Evolutionary conservation across 148 eudicot genomes (phyloP), one percentile per base, ranked within the genome.

Genomic region (Salicornia ramosissima): DNA sequence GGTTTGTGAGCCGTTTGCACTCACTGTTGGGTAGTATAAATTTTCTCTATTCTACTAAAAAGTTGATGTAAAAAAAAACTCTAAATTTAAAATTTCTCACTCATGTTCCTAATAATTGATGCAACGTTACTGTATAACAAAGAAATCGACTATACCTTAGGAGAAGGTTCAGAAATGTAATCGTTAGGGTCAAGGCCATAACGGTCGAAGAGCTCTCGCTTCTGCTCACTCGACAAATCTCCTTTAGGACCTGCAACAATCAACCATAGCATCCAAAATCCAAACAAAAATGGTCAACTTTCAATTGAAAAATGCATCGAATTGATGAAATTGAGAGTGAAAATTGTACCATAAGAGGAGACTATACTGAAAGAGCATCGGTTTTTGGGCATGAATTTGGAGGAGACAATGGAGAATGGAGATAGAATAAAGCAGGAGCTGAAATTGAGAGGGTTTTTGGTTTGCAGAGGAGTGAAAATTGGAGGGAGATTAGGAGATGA

Each of bases 161-260:
- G 69, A 60, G 95, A 68, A 33, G 92, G 82, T 67, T 89, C 83
- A 1, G 86, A 69, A 11, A 86, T 71, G 75, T 61, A 87, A 10
- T 89, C 92, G n/a, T 86, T 80, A 29, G 90, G 90, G 57, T 92
- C 73, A 46, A 89, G 84, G 11, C 97, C 96, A 49, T 87, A 92
- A 2, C 74, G 80, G 30, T 89, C 90, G 22, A 80, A 80, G 5
- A 92, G 68, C 80, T 83, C 87, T 61, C 80, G 77, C 78, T 80
- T 83, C 71, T 79, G 26, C 47, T 82, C 79, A 57, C 59, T 78
- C 33, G 71, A 71, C 57, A 40, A 7, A 21, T 65, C 86, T 42
- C 71, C 88, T 46, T 63, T 78, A 18, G 83, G 64, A 68, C 85
- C 96, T 87, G 19, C 33, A 34, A 39, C 59, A 60, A 69, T 29